Base-by-base conservation (phyloP, 257 asterid species). In the Fraxinus americana region DNA sequence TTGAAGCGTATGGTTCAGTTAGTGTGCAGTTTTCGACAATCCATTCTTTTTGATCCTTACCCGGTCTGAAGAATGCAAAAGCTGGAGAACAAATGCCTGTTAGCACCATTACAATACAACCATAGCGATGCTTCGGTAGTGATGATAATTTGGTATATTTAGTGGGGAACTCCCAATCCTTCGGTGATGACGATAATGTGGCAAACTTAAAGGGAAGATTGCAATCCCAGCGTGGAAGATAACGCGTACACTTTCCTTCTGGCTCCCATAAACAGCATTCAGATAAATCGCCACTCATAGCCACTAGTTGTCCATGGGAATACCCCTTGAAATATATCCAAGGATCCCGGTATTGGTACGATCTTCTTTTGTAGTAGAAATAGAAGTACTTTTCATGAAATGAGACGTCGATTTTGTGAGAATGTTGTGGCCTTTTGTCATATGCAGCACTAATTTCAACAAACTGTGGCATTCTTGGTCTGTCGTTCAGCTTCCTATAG, bases 1-100 rank as follows among this genome's bases (percentile, higher is more conserved):
- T 41, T 36, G 79, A 59, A 72, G 52, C 83, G 70, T 81, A 59
- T 0, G 79, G 89, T 30, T 87, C 89, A 29, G 74, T 2, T 2
- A 72, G 61, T 11, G 52, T 76, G 82, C 83, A 38, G 19, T 86
- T 81, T 27, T 77, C 72, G 35, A 23, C 34, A 48, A 54, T 61
- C 86, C 81, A 81, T 11, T 3, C 38, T 14, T 11, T 19, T 16
- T 57, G 34, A 19, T 8, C 30, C 19, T 16, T 1, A 8, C 61
- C 75, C 1, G 16, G 27, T 35, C 74, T 75, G 50, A 0, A 57
- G 45, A 83, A 25, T 19, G 75, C 6, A 72, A 78, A 74, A 50
- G 84, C 70, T n/a, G 83, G 86, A 50, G 29, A 52, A 35, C 74
- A 27, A 38, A 79, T 68, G 70, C 78, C 77, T 2, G 76, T 76